Percentiles rank a stretch among this genome's conserved stretches.
Evolutionary conservation across 805 yeast genomes (phyloP).

Genomic region (Scheffersomyces amazonensis): DNA sequence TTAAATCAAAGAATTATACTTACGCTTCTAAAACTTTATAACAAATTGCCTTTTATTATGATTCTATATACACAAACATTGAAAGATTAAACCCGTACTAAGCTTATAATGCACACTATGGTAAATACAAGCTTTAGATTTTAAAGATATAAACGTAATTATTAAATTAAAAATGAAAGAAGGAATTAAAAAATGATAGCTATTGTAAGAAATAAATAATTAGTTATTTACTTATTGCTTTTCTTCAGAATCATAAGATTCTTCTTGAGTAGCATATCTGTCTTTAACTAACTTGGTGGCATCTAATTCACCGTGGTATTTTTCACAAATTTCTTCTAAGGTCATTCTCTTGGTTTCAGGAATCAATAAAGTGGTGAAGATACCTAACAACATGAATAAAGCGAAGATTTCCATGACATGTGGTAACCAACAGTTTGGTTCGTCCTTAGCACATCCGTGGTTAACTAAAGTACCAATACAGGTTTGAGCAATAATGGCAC

Average conservation of each 20-base stretch:
- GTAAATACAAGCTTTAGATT: too few species aligned
- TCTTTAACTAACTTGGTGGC: constrained; percentile 39
- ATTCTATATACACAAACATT: too few species aligned
- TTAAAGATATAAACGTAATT: too few species aligned
- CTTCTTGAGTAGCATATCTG: constrained; percentile 34
- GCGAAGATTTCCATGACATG: constrained; percentile 95
- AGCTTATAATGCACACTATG: too few species aligned
- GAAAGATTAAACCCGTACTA: too few species aligned
- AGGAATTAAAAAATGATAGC: too few species aligned
- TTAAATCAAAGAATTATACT: too few species aligned
- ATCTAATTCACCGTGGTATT: constrained; percentile 75
- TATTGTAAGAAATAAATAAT: too few species aligned
- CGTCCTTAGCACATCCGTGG: constrained; percentile 67
- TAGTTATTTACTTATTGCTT: constrained; percentile 19
- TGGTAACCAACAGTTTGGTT: constrained; percentile 74
- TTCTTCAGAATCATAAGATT: constrained; percentile 35
- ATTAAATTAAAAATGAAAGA: too few species aligned
- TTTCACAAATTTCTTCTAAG: constrained; percentile 78
- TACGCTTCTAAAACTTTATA: too few species aligned
- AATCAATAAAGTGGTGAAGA: constrained; percentile 58
- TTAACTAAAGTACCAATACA: constrained; percentile 79
- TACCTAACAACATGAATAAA: constrained; percentile 83
- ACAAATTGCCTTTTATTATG: too few species aligned
- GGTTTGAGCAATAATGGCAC: constrained; percentile 90
- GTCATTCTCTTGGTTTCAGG: constrained; percentile 94